Conservation (phyloP, 257 asterid species). For the Plantago major region DNA sequence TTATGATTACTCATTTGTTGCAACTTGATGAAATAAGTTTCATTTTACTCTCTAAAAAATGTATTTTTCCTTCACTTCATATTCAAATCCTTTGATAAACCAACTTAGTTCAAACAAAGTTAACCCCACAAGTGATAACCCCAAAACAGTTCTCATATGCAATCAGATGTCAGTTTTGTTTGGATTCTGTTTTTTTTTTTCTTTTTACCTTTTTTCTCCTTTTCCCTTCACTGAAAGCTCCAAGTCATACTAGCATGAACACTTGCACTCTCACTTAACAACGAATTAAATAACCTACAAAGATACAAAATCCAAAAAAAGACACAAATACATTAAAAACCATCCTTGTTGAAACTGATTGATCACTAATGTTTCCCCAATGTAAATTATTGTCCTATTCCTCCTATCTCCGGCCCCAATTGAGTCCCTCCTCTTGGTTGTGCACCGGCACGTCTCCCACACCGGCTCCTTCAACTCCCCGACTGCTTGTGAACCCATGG, state of each 20-base stretch:
- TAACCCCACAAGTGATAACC: too few species aligned
- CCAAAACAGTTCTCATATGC: too few species aligned
- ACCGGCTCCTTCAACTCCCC: slow-evolving; percentile 22
- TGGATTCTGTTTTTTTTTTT: too few species aligned
- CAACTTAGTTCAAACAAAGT: too few species aligned
- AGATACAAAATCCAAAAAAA: background rate
- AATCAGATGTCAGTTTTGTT: too few species aligned
- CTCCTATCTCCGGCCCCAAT: slow-evolving; percentile 46
- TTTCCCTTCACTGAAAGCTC: slow-evolving; percentile 27
- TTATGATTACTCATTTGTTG: too few species aligned
- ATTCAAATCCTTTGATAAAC: too few species aligned
- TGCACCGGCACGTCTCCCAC: slow-evolving; percentile 26
- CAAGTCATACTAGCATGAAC: slow-evolving; percentile 24
- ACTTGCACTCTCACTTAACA: slow-evolving; percentile 39
- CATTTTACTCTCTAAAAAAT: too few species aligned
- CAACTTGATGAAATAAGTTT: too few species aligned
- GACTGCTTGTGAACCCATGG: slow-evolving; percentile 26
- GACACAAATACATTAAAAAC: slow-evolving; percentile 10
- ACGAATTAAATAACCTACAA: slow-evolving; percentile 6
- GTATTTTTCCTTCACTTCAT: too few species aligned
- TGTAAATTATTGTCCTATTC: background rate
- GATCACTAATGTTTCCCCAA: background rate
- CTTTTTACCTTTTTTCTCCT: background rate
- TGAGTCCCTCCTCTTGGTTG: slow-evolving; percentile 35
- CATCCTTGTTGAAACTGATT: too few species aligned